Percentiles rank a stretch among this genome's conserved stretches.
Conservation (phyloP, 2,329 filamentous ascomycete genomes). For the Beauveria medogensis region DNA sequence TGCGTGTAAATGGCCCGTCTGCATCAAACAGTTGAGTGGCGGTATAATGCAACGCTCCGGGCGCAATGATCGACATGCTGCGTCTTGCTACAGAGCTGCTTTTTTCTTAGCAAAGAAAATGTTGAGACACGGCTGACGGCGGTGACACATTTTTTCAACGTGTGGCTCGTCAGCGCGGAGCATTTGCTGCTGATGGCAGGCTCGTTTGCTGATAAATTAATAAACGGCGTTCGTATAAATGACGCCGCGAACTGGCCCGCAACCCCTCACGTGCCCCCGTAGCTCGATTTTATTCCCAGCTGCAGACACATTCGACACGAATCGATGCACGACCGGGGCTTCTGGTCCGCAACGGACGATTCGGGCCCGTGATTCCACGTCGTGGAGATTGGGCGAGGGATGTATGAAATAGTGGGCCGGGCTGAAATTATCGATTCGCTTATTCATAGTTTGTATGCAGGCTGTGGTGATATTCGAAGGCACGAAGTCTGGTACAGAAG, state of each 20-base stretch:
- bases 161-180: background rate
- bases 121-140: background rate
- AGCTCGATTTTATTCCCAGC: background rate
- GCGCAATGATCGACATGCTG: background rate
- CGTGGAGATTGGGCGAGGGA: background rate
- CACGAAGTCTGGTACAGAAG: no score
- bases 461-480: no score
- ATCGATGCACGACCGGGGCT: background rate
- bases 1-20: background rate
- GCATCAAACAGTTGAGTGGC: background rate
- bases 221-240: background rate
- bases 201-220: background rate
- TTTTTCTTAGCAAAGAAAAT: no score
- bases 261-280: background rate
- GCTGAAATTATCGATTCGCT: background rate
- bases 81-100: background rate
- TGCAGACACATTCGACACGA: background rate
- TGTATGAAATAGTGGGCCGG: background rate
- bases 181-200: background rate
- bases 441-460: no score
- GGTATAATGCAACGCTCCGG: background rate
- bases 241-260: background rate
- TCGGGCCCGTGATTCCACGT: background rate
- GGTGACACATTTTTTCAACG: background rate
- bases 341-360: slow-evolving; percentile 1